Percentiles rank a stretch among this genome's conserved stretches.
Evolutionary conservation across 2,329 filamentous ascomycete genomes (phyloP).

Genomic region (Sporothrix humicola): DNA sequence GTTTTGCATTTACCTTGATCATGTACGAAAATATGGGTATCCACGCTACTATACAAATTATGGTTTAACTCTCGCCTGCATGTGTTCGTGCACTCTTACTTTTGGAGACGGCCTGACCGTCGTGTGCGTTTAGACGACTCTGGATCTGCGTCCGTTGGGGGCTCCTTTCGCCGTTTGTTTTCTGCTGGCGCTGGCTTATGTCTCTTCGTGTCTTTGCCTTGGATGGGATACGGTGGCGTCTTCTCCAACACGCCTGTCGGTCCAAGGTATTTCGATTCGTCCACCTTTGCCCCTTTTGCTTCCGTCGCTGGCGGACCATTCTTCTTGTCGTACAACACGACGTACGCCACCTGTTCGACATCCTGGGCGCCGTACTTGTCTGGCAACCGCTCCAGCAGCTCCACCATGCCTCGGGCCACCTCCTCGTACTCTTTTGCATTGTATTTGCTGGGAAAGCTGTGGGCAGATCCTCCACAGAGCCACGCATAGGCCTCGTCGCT

Average conservation of each 20-base stretch:
- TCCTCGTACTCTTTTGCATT: slow-evolving; percentile 68
- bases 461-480: slow-evolving; percentile 63
- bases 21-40: slow-evolving; percentile 27
- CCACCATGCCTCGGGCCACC: slow-evolving; percentile 54
- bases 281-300: not conserved
- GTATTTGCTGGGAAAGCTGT: slow-evolving; percentile 67
- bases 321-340: slow-evolving; percentile 55
- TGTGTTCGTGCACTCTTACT: not conserved
- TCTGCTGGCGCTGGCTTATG: slow-evolving; percentile 22
- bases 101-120: slow-evolving; percentile 33
- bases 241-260: not conserved
- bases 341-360: slow-evolving; percentile 73
- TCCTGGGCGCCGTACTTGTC: slow-evolving; percentile 54
- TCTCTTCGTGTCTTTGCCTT: slow-evolving; percentile 13
- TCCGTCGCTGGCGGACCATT: not conserved
- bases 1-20: not conserved
- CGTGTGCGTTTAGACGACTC: slow-evolving; percentile 3
- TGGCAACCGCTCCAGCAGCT: slow-evolving; percentile 54
- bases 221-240: not conserved
- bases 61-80: not conserved
- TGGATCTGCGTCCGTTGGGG: not conserved
- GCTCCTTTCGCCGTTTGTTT: not conserved
- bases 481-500: slow-evolving; percentile 80
- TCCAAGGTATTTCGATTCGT: slow-evolving; percentile 1
- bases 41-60: slow-evolving; percentile 27